Base-by-base conservation (phyloP, 164 flowering plant genomes). In the Vitis rupestris region DNA sequence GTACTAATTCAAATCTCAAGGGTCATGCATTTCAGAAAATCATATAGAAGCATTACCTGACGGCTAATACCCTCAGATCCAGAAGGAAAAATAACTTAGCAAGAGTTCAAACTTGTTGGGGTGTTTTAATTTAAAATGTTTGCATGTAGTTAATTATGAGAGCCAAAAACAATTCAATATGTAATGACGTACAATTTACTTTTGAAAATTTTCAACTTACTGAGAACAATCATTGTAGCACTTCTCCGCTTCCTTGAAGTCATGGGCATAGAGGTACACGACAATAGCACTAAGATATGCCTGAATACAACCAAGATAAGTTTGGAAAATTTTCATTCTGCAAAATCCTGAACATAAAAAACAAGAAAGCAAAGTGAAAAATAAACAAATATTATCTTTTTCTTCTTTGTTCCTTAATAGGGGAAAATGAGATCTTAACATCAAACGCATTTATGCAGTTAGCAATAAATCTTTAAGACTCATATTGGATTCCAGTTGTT, bases 241-340 rank as follows among this genome's bases (percentile, higher is more conserved):
- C 78, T 93, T 91, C 75, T 95, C 91, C 19, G 98, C 99, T 79
- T 95, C 88, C 82, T 86, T 80, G 74, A 90, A 80, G 76, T 95
- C 96, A 72, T 95, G 88, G 8, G 89, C 86, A 74, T 87, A 91
- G 23, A 95, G 92, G 82, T 95, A 88, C 58, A 95, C 90, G 70
- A 95, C 78, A 52, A 95, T 88, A 53, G 99, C 97, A 87, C 99
- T 82, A 61, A 95, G 91, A 85, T 95, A 95, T 63, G 99, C 99
- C 97, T 94, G 82, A 63, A 82, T 66, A 67, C 74, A 78, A 70
- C 17, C 4, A 64, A 69, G 15, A 27, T 50, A 15, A 70, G 13
- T 65, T 23, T 7, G 65, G 50, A n/a, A 70, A 70, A 50, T 52
- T 3, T 37, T 37, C 44, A 37, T 37, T 37, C 44, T 6, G 7